Evolutionary conservation across 306 rosid genomes (phyloP).

Genomic region (Trifolium fragiferum): DNA sequence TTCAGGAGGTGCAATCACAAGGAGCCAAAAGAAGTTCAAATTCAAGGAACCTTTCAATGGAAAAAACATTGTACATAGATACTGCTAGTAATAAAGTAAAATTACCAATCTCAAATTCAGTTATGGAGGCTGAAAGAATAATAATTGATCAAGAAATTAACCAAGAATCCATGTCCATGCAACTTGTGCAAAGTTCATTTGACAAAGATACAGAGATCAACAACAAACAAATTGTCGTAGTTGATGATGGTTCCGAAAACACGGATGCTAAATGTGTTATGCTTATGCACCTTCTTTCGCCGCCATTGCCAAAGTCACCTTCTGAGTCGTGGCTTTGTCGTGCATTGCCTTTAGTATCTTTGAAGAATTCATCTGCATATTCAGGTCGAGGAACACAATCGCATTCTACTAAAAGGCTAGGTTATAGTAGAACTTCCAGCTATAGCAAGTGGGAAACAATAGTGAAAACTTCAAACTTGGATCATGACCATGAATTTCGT

Average conservation of each 20-base stretch:
- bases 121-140: slow-evolving; percentile 31
- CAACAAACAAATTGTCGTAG: slow-evolving; percentile 48
- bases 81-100: slow-evolving; percentile 55
- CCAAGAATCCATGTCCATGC: slow-evolving; percentile 41
- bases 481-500: slow-evolving; percentile 65
- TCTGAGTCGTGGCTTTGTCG: slow-evolving; percentile 95
- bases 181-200: slow-evolving; percentile 39
- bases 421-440: slow-evolving; percentile 52
- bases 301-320: slow-evolving; percentile 90
- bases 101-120: slow-evolving; percentile 45
- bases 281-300: slow-evolving; percentile 55
- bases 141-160: slow-evolving; percentile 38
- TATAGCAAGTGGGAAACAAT: slow-evolving; percentile 93
- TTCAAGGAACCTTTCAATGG: slow-evolving; percentile 48
- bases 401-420: slow-evolving; percentile 47
- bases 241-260: slow-evolving; percentile 45
- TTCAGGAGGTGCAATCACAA: slow-evolving; percentile 48
- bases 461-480: slow-evolving; percentile 73
- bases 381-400: slow-evolving; percentile 40
- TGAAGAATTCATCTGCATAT: slow-evolving; percentile 46
- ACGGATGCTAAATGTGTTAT: slow-evolving; percentile 27
- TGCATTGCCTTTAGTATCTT: slow-evolving; percentile 69
- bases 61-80: slow-evolving; percentile 75
- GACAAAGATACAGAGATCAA: slow-evolving; percentile 42
- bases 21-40: slow-evolving; percentile 48